Evolutionary conservation across 2,329 filamentous ascomycete genomes (phyloP).

Genomic region (Chrysoporthe austroafricana): DNA sequence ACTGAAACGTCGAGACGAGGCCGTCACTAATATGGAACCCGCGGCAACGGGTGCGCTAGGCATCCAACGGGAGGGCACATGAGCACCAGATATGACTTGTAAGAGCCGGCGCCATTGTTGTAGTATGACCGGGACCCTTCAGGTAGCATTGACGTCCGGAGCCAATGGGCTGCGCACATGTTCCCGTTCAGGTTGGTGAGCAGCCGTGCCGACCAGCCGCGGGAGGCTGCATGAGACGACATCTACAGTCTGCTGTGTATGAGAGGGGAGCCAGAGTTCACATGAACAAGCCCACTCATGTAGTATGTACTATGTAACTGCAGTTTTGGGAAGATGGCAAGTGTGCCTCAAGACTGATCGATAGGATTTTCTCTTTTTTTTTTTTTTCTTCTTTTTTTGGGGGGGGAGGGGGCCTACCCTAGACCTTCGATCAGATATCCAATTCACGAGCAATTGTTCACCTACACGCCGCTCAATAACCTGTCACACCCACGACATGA

Average conservation of each 20-base stretch:
- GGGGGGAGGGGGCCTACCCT: not conserved
- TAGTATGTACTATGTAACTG: no score
- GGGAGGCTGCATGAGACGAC: no score
- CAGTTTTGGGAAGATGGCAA: no score
- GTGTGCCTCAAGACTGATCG: no score
- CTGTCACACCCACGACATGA: not conserved
- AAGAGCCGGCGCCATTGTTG: not conserved
- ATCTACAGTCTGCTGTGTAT: no score
- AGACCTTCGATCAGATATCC: constrained; percentile 7
- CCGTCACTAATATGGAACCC: no score
- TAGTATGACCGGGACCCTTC: not conserved
- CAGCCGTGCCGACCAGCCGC: not conserved
- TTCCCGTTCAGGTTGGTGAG: not conserved
- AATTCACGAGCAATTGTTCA: not conserved
- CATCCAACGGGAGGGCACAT: constrained; percentile 13
- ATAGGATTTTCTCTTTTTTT: no score
- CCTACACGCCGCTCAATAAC: not conserved
- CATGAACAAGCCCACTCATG: no score
- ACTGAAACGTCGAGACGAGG: not conserved
- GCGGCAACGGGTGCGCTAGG: not conserved
- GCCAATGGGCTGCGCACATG: constrained; percentile 27
- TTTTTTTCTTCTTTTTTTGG: not conserved
- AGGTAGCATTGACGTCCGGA: not conserved
- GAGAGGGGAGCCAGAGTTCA: no score
- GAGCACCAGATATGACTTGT: not conserved